Evolutionary conservation across 441 rosid genomes (phyloP).

Genomic region (Mallotus repandus): DNA sequence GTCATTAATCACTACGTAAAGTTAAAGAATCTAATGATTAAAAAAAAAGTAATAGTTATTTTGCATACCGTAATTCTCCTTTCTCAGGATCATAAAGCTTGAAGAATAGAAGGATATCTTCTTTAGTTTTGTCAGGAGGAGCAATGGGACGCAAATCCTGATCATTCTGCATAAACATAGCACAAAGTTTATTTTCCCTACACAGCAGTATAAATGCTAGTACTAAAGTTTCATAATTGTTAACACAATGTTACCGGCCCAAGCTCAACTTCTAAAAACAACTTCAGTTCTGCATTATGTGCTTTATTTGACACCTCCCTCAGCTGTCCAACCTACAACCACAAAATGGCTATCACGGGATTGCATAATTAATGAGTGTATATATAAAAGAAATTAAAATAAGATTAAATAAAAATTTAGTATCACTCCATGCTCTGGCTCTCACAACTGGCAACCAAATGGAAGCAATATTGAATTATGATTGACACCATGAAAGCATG

Average conservation of each 20-base stretch:
- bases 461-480: neutral
- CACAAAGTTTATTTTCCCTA: neutral
- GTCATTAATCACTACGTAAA: constrained; percentile 21
- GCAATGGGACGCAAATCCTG: constrained; percentile 77
- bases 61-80: constrained; percentile 71
- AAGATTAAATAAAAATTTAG: neutral
- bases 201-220: constrained; percentile 6
- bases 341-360: constrained; percentile 12
- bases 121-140: constrained; percentile 70
- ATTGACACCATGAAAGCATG: neutral
- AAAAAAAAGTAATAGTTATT: neutral
- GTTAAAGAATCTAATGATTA: neutral
- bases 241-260: constrained; percentile 58
- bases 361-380: constrained; percentile 1
- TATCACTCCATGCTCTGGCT: neutral
- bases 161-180: constrained; percentile 17
- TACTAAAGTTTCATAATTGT: constrained; percentile 11
- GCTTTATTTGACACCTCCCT: constrained; percentile 82
- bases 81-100: constrained; percentile 84
- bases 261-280: constrained; percentile 83
- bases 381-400: neutral
- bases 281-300: constrained; percentile 74
- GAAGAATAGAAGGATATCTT: constrained; percentile 86
- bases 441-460: neutral
- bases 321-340: constrained; percentile 83